A percentile compares a stretch with the other conserved stretches of the same genome.
phyloP scores from a whole-genome alignment of 495 filamentous ascomycete species.

The Letharia columbiana region DNA sequence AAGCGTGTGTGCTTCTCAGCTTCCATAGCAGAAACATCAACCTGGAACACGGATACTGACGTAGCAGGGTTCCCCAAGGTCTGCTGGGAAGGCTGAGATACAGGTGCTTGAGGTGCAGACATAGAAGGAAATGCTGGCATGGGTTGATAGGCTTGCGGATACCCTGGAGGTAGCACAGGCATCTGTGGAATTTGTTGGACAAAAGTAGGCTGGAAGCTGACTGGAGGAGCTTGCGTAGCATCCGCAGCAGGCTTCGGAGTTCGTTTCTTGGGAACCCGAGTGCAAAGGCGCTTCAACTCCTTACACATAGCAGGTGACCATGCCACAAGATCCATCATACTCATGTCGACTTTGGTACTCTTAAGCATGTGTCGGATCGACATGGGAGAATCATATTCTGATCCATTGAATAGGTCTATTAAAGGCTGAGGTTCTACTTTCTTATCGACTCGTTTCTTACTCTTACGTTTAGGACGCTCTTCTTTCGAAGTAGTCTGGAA shows the following conservation, averaged over 20 bases:
- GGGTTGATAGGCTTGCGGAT: no score
- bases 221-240: no score
- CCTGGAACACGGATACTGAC: no score
- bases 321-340: neutral
- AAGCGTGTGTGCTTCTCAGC: neutral
- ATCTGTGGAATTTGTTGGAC: no score
- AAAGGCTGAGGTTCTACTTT: neutral
- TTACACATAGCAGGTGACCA: neutral
- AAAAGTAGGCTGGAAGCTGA: no score
- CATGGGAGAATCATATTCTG: neutral
- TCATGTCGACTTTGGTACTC: neutral
- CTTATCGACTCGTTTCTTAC: neutral
- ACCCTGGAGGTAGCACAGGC: no score
- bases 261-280: neutral
- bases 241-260: no score
- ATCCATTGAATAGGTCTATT: neutral
- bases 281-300: neutral
- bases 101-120: no score
- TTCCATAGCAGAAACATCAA: neutral
- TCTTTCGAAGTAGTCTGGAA: neutral
- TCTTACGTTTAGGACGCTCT: neutral
- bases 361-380: neutral
- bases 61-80: no score
- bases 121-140: no score
- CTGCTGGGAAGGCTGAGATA: no score